A percentile compares a stretch with the other conserved stretches of the same genome.
Evolutionary conservation across 2,329 filamentous ascomycete genomes (phyloP).

Genomic region (Nothophoma quercina): DNA sequence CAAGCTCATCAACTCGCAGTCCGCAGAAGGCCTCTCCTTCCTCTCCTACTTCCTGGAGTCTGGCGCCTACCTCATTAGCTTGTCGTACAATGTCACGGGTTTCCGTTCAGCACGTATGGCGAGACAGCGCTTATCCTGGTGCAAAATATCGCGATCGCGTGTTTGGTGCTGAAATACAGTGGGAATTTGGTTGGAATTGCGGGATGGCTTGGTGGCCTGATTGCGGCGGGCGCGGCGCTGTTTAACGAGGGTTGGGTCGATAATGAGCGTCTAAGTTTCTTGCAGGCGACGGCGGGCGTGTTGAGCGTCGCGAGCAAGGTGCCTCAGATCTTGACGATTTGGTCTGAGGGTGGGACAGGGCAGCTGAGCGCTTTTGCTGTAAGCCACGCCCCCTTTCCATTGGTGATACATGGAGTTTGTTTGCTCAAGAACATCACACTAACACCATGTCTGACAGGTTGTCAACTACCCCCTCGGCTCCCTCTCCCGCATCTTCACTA

Average conservation of each 20-base stretch:
- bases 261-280: conserved; percentile 70
- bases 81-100: conserved; percentile 93
- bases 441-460: conserved; percentile 66
- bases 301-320: conserved; percentile 89
- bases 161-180: conserved; percentile 84
- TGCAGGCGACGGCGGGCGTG: conserved; percentile 85
- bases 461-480: conserved; percentile 98
- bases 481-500: conserved; percentile 95
- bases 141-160: conserved; percentile 90
- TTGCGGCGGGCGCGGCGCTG: conserved; percentile 72
- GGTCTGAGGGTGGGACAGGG: conserved; percentile 84
- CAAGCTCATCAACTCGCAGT: conserved; percentile 84
- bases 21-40: conserved; percentile 84
- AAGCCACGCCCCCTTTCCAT: conserved; percentile 55
- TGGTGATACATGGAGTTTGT: too few species aligned
- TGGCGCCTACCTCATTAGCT: conserved; percentile 81
- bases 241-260: conserved; percentile 73
- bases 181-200: conserved; percentile 73
- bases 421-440: too few species aligned
- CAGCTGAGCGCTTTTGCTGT: conserved; percentile 97
- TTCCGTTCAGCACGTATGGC: conserved; percentile 96
- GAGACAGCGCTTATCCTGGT: conserved; percentile 91
- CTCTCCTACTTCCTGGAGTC: conserved; percentile 94
- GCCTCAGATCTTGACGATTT: conserved; percentile 90
- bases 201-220: conserved; percentile 79